These are phyloP conservation scores for Neofusicoccum umdonicola DNA, from an alignment of 2,329 filamentous ascomycete genomes.

Conservation along the genomic window DNA sequence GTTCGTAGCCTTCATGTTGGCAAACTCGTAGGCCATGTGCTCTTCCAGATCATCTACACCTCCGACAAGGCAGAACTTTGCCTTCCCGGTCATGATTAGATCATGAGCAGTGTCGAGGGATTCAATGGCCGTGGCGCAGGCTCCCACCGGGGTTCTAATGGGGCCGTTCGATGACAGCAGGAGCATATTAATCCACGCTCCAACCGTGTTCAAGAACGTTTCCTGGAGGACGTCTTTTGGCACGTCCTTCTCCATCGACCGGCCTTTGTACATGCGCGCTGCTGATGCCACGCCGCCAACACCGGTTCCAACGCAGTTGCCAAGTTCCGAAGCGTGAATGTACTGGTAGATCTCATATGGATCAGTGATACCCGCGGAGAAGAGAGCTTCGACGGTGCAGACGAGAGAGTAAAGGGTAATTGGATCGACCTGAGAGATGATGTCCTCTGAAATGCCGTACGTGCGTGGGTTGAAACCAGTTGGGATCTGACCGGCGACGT, in stretches of 20 bases:
- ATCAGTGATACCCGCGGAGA: conserved; percentile 36
- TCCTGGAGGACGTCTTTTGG: conserved; percentile 38
- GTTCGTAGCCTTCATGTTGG: conserved; percentile 39
- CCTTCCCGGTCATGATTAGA: conserved; percentile 11
- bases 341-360: conserved; percentile 30
- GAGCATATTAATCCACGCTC: conserved; percentile 44
- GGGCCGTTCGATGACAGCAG: conserved; percentile 35
- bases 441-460: conserved; percentile 39
- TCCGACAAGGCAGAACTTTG: conserved; percentile 35
- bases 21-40: conserved; percentile 32
- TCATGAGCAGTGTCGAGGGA: conserved; percentile 33
- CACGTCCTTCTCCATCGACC: conserved; percentile 31
- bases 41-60: conserved; percentile 36
- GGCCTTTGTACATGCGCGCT: conserved; percentile 30
- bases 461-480: conserved; percentile 34
- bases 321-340: conserved; percentile 38
- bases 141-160: conserved; percentile 36
- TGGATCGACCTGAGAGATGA: conserved; percentile 37
- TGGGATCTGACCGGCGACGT: conserved; percentile 37
- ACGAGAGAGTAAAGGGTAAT: conserved; percentile 34
- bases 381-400: conserved; percentile 34
- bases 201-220: conserved; percentile 36
- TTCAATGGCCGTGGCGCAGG: conserved; percentile 40
- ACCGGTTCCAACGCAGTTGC: conserved; percentile 34
- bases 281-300: conserved; percentile 30